Percentiles rank a stretch among this genome's conserved stretches.
Evolutionary conservation across 345 rosid species (phyloP).

Genomic region (Acer negundo): DNA sequence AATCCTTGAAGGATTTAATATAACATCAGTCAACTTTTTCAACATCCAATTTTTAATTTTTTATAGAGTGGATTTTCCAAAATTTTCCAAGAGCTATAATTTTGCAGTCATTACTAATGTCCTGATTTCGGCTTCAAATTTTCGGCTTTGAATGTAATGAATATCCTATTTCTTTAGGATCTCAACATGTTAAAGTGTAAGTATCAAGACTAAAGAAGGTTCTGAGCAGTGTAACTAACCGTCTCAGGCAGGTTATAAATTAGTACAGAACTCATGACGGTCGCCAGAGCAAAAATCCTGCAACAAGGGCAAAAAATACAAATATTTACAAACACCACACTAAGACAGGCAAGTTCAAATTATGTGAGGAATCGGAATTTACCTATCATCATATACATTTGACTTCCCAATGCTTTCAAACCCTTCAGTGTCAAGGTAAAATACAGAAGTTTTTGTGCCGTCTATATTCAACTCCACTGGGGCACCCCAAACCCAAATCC

Average conservation of each 20-base stretch:
- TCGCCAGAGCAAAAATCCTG: slow-evolving; percentile 98
- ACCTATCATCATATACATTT: slow-evolving; percentile 97
- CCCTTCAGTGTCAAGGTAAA: slow-evolving; percentile 98
- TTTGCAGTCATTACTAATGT: not conserved
- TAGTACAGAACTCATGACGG: slow-evolving; percentile 97
- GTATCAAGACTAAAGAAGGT: not conserved
- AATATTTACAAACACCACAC: slow-evolving; percentile 7
- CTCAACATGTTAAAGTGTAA: slow-evolving; percentile 1
- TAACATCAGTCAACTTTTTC: slow-evolving; percentile 5
- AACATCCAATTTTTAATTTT: not conserved
- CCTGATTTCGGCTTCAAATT: slow-evolving; percentile 1
- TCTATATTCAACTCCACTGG: slow-evolving; percentile 74
- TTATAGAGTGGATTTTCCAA: not conserved
- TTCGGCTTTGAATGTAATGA: not conserved
- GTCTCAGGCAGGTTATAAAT: slow-evolving; percentile 96
- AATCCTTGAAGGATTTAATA: not conserved
- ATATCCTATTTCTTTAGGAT: slow-evolving; percentile 4
- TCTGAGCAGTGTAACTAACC: slow-evolving; percentile 52
- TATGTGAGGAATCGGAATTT: slow-evolving; percentile 17
- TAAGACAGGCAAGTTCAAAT: slow-evolving; percentile 12
- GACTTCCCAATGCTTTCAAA: slow-evolving; percentile 99
- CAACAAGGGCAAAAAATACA: slow-evolving; percentile 14
- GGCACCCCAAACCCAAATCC: slow-evolving; percentile 99
- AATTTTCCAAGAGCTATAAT: not conserved
- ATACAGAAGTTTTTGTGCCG: slow-evolving; percentile 80